Evolutionary conservation across 306 rosid genomes (phyloP).

Genomic region (Sphenostylis stenocarpa): DNA sequence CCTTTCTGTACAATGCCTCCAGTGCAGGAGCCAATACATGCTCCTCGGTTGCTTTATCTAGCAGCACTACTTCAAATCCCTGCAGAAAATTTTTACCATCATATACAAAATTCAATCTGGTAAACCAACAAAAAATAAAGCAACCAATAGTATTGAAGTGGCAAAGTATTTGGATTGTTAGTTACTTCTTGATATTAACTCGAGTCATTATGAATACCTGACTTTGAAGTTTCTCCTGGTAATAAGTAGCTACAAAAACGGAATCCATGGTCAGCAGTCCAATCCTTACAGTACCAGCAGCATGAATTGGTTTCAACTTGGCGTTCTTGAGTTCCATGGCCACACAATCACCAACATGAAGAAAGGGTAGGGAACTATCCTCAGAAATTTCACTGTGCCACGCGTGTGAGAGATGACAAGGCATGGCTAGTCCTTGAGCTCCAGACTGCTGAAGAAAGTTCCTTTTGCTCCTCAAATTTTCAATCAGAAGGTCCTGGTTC

Average conservation of each 20-base stretch:
- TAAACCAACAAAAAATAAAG: neutral
- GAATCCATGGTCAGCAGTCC: conserved; percentile 56
- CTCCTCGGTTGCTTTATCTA: conserved; percentile 42
- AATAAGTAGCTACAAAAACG: conserved; percentile 42
- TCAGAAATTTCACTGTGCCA: conserved; percentile 58
- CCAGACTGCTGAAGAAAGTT: conserved; percentile 60
- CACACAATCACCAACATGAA: conserved; percentile 73
- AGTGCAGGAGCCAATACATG: conserved; percentile 43
- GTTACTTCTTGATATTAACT: neutral
- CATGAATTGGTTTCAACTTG: conserved; percentile 59
- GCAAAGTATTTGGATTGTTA: neutral
- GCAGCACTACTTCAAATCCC: conserved; percentile 47
- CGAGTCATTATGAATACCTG: conserved; percentile 44
- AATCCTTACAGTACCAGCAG: conserved; percentile 46
- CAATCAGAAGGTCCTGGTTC: conserved; percentile 39
- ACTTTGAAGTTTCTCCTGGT: conserved; percentile 55
- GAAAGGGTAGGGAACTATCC: conserved; percentile 56
- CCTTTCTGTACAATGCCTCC: conserved; percentile 49
- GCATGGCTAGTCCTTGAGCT: conserved; percentile 62
- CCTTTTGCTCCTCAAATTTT: conserved; percentile 50
- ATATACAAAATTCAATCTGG: neutral
- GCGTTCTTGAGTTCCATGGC: conserved; percentile 60
- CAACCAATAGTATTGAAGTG: neutral
- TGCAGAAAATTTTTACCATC: conserved; percentile 19
- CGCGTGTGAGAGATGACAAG: conserved; percentile 67